A percentile compares a stretch with the other conserved stretches of the same genome.
These are phyloP conservation scores for Hypoxylon sp. DNA, from an alignment of 2,329 filamentous ascomycete genomes.

Conservation along the genomic window DNA sequence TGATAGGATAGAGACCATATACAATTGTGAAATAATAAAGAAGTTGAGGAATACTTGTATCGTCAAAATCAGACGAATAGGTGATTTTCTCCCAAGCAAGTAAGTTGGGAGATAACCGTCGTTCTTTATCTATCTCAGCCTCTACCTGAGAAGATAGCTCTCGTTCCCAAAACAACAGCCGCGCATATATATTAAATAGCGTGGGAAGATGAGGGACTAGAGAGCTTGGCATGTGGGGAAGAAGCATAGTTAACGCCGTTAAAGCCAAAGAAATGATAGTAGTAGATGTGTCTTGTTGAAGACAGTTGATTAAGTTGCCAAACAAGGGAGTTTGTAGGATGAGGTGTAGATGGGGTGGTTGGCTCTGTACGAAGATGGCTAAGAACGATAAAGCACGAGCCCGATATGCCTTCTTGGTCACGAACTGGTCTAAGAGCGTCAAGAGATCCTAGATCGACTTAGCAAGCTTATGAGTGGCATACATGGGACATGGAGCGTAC, in stretches of 20 bases:
- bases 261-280: slow-evolving; percentile 79
- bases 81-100: slow-evolving; percentile 70
- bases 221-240: slow-evolving; percentile 81
- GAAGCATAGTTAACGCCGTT: slow-evolving; percentile 79
- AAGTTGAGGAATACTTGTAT: slow-evolving; percentile 71
- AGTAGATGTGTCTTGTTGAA: slow-evolving; percentile 81
- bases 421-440: slow-evolving; percentile 68
- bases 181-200: slow-evolving; percentile 82
- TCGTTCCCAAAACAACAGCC: slow-evolving; percentile 80
- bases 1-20: slow-evolving; percentile 84
- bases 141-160: slow-evolving; percentile 55
- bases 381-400: slow-evolving; percentile 72
- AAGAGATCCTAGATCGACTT: slow-evolving; percentile 66
- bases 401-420: slow-evolving; percentile 71
- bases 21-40: slow-evolving; percentile 81
- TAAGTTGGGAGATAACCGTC: slow-evolving; percentile 43
- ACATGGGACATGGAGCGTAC: slow-evolving; percentile 43
- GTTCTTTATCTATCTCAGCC: slow-evolving; percentile 52
- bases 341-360: slow-evolving; percentile 81
- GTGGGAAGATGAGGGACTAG: slow-evolving; percentile 73
- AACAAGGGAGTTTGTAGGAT: slow-evolving; percentile 78
- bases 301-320: slow-evolving; percentile 73
- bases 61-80: slow-evolving; percentile 69
- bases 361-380: slow-evolving; percentile 75
- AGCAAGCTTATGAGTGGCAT: slow-evolving; percentile 34